A percentile compares a stretch with the other conserved stretches of the same genome.
Evolutionary conservation across 192 early-diverging fungal genomes (phyloP).

Genomic region (Backusella tuberculispora): DNA sequence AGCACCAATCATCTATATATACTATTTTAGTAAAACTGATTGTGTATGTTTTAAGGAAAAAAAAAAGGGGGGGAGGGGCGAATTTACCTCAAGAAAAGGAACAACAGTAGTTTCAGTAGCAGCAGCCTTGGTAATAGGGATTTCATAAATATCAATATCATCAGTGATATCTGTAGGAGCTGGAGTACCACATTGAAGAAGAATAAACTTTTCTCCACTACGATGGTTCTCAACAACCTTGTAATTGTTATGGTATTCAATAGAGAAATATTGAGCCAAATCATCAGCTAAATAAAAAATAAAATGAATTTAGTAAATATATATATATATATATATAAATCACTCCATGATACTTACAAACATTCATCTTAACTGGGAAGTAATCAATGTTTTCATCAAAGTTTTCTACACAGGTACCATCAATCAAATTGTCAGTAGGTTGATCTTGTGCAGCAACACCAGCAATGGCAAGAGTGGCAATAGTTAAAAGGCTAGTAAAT

Average conservation of each 20-base stretch:
- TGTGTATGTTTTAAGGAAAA: neutral
- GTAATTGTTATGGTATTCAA: conserved; percentile 64
- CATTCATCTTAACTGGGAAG: conserved; percentile 47
- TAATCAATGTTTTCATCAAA: conserved; percentile 50
- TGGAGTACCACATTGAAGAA: conserved; percentile 75
- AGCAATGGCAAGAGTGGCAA: neutral
- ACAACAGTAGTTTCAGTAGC: conserved; percentile 45
- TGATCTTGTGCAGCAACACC: conserved; percentile 34
- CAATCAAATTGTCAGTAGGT: conserved; percentile 20
- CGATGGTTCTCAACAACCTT: conserved; percentile 66
- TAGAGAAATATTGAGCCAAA: conserved; percentile 58
- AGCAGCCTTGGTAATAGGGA: conserved; percentile 51
- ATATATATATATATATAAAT: neutral
- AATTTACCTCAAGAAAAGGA: conserved; percentile 51
- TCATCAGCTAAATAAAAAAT: conserved; percentile 43
- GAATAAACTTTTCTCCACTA: conserved; percentile 59
- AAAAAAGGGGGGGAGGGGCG: no score
- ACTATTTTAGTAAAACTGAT: neutral
- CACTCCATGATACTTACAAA: conserved; percentile 43
- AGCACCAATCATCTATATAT: conserved; percentile 47
- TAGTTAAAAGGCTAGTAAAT: conserved; percentile 17
- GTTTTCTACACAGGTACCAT: conserved; percentile 33
- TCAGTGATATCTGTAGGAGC: conserved; percentile 44
- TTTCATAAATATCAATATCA: conserved; percentile 49
- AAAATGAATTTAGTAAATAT: conserved; percentile 13